Percentiles rank a stretch among this genome's conserved stretches.
Conservation (phyloP, 495 filamentous ascomycete genomes). For the Rhypophila decipiens region DNA sequence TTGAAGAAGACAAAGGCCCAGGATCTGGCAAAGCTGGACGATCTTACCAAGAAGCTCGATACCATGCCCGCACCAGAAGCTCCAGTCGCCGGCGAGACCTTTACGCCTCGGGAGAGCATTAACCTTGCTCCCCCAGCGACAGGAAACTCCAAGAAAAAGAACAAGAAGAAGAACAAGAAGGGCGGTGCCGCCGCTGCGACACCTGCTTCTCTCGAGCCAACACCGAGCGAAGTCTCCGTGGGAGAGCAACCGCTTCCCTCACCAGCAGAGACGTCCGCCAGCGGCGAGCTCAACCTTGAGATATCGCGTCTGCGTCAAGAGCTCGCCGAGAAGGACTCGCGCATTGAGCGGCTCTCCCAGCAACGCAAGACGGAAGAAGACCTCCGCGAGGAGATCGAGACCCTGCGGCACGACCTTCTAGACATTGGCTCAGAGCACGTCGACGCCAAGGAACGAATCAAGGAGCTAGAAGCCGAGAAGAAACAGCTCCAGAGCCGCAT, state of each 20-base stretch:
- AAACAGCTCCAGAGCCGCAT: slow-evolving; percentile 54
- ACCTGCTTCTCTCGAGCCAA: slow-evolving; percentile 9
- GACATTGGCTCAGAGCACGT: slow-evolving; percentile 75
- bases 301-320: slow-evolving; percentile 49
- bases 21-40: slow-evolving; percentile 23
- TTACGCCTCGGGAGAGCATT: slow-evolving; percentile 4
- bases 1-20: slow-evolving; percentile 30
- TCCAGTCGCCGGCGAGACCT: slow-evolving; percentile 12
- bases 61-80: slow-evolving; percentile 7
- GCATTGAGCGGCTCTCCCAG: slow-evolving; percentile 57
- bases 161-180: slow-evolving; percentile 90
- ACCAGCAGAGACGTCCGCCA: slow-evolving; percentile 15
- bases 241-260: slow-evolving; percentile 19
- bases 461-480: slow-evolving; percentile 41
- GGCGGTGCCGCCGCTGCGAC: slow-evolving; percentile 33
- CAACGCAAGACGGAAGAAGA: slow-evolving; percentile 73
- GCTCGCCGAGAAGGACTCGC: slow-evolving; percentile 62
- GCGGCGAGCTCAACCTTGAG: slow-evolving; percentile 33
- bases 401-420: slow-evolving; percentile 68
- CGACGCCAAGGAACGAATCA: slow-evolving; percentile 72
- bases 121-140: slow-evolving; percentile 13
- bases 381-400: slow-evolving; percentile 79
- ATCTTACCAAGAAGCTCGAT: slow-evolving; percentile 31
- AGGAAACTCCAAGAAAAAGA: slow-evolving; percentile 74
- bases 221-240: slow-evolving; percentile 19